phyloP scores from a whole-genome alignment of 257 asterid species.

The Primulina eburnea region DNA sequence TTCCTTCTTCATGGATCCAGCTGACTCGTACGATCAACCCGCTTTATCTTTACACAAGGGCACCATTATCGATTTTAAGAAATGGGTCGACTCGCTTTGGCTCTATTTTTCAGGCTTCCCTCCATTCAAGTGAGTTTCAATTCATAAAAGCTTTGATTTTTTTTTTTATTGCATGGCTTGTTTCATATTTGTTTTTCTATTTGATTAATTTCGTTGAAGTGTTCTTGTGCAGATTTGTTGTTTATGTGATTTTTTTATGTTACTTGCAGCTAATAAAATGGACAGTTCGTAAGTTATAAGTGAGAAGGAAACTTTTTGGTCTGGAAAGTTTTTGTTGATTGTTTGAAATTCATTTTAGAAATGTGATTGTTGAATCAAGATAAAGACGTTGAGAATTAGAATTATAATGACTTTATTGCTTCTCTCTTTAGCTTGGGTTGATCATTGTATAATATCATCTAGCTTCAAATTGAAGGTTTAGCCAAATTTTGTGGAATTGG shows the following conservation, averaged over 20 bases:
- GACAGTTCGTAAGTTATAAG: not conserved
- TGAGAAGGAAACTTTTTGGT: not conserved
- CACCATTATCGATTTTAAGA: slow-evolving; percentile 33
- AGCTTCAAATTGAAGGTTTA: not conserved
- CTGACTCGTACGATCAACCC: slow-evolving; percentile 37
- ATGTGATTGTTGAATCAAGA: too few species aligned
- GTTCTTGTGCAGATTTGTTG: not conserved
- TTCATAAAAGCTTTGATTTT: not conserved
- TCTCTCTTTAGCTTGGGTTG: not conserved
- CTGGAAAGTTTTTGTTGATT: too few species aligned
- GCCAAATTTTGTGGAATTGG: not conserved
- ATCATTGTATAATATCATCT: not conserved
- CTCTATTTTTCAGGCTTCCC: slow-evolving; percentile 44
- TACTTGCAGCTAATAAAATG: slow-evolving; percentile 1
- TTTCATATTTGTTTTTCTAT: not conserved
- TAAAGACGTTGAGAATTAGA: not conserved
- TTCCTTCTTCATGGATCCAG: slow-evolving; percentile 39
- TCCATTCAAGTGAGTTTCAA: slow-evolving; percentile 48
- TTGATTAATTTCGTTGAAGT: not conserved
- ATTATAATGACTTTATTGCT: not conserved
- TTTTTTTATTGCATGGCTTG: slow-evolving; percentile 6
- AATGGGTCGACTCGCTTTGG: slow-evolving; percentile 33
- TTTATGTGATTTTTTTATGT: not conserved
- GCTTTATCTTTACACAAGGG: slow-evolving; percentile 27
- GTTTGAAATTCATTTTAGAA: too few species aligned